phyloP scores from a whole-genome alignment of 176 grass and related monocot species.

The Thalia dealbata region DNA sequence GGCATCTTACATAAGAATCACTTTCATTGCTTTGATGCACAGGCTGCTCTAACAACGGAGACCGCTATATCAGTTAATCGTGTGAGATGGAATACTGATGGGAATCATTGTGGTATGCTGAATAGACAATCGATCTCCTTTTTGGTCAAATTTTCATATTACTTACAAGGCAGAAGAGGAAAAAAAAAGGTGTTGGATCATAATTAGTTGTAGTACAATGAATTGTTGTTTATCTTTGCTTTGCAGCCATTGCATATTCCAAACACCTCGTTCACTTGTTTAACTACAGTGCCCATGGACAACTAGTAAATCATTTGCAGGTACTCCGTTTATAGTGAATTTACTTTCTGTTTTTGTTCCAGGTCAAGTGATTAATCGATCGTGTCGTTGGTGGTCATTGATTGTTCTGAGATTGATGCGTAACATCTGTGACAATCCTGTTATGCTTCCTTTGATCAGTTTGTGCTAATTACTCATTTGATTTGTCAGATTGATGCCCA shows the following conservation, averaged over 20 bases:
- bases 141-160: neutral
- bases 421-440: neutral
- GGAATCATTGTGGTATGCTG: conserved; percentile 24
- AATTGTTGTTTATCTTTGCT: neutral
- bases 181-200: neutral
- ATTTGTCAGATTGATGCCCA: conserved; percentile 27
- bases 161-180: neutral
- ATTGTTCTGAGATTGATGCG: neutral
- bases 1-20: neutral
- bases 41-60: conserved; percentile 19
- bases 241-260: conserved; percentile 24
- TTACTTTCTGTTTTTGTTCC: neutral
- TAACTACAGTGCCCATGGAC: neutral
- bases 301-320: conserved; percentile 17
- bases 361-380: no score
- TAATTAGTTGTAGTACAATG: neutral
- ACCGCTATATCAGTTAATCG: conserved; percentile 21
- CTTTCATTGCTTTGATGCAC: conserved; percentile 3
- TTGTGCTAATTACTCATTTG: neutral
- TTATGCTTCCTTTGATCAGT: conserved; percentile 6
- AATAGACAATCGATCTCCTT: neutral
- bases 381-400: neutral
- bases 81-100: conserved; percentile 26
- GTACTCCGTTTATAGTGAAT: neutral
- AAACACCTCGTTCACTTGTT: conserved; percentile 24